Conservation (phyloP, 2,329 filamentous ascomycete species). For the Coccinonectria pachysandricola region DNA sequence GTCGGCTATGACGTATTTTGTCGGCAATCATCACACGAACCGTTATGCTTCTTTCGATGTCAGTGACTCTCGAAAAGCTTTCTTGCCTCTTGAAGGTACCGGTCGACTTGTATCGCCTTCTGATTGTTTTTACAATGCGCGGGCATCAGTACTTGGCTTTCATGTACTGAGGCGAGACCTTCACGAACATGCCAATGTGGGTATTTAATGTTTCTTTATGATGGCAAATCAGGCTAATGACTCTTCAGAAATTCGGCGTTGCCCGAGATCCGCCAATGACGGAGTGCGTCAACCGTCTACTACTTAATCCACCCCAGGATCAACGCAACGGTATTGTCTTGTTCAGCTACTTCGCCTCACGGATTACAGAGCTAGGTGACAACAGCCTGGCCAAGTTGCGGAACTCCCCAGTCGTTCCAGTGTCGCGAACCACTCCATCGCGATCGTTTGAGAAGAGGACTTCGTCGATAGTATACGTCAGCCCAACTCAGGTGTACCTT, state of each 20-base stretch:
- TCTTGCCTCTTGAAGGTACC: conserved; percentile 65
- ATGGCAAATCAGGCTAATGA: too few species aligned
- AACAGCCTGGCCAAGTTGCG: conserved; percentile 50
- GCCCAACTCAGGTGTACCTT: conserved; percentile 69
- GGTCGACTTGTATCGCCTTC: conserved; percentile 59
- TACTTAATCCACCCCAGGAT: conserved; percentile 60
- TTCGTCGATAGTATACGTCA: conserved; percentile 31
- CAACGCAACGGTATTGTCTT: conserved; percentile 56
- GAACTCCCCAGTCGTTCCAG: conserved; percentile 61
- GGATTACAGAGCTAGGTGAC: conserved; percentile 62
- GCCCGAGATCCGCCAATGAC: conserved; percentile 68
- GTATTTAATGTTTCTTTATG: too few species aligned
- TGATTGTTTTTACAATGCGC: conserved; percentile 73
- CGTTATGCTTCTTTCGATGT: conserved; percentile 60
- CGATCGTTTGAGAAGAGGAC: conserved; percentile 31
- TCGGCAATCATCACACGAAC: conserved; percentile 68
- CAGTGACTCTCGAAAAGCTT: conserved; percentile 41
- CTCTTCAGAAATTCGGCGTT: conserved; percentile 76
- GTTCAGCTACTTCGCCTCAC: conserved; percentile 75
- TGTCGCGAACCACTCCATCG: conserved; percentile 29
- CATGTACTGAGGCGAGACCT: conserved; percentile 65
- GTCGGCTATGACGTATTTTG: conserved; percentile 70
- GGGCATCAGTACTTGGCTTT: conserved; percentile 69
- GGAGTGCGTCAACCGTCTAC: conserved; percentile 63
- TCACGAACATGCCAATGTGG: conserved; percentile 58